Conservation (phyloP, 1,284 basidiomycete genomes). For the Rhodotorula sp. region DNA sequence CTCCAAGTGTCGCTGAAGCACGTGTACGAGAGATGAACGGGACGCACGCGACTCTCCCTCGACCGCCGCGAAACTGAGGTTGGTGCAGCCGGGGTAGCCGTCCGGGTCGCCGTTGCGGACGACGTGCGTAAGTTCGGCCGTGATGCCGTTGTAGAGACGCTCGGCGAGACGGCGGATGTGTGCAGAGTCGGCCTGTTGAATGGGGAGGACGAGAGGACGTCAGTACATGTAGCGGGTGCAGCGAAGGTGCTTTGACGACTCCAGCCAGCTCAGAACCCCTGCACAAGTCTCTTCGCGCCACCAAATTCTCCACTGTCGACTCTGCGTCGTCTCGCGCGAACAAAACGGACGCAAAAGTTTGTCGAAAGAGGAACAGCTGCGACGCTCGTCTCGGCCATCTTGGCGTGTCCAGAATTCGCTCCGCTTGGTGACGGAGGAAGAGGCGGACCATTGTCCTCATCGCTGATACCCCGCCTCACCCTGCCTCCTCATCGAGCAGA, state of each 20-base stretch:
- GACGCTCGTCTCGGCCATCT: slow-evolving; percentile 27
- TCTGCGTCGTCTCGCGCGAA: no score
- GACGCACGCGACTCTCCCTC: slow-evolving; percentile 33
- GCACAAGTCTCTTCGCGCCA: slow-evolving; percentile 38
- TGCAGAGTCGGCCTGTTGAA: slow-evolving; percentile 70
- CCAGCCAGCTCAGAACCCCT: slow-evolving; percentile 79
- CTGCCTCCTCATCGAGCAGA: background rate
- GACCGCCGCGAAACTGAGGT: slow-evolving; percentile 26
- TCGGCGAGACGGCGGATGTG: slow-evolving; percentile 75
- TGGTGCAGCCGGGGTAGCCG: slow-evolving; percentile 53
- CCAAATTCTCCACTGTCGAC: background rate
- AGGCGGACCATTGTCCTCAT: slow-evolving; percentile 48
- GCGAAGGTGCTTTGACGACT: background rate
- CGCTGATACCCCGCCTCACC: slow-evolving; percentile 52
- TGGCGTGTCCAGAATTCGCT: background rate
- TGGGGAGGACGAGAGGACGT: slow-evolving; percentile 22
- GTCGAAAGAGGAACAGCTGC: background rate
- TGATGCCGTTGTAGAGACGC: slow-evolving; percentile 78
- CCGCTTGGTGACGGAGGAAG: slow-evolving; percentile 8
- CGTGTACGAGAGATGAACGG: no score
- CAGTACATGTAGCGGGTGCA: background rate
- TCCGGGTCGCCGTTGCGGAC: slow-evolving; percentile 87
- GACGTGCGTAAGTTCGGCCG: slow-evolving; percentile 79
- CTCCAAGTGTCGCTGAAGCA: no score
- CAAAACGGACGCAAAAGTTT: no score